Base-by-base conservation (phyloP, 352 stramenopile genomes). In the Pythium coloratum region DNA sequence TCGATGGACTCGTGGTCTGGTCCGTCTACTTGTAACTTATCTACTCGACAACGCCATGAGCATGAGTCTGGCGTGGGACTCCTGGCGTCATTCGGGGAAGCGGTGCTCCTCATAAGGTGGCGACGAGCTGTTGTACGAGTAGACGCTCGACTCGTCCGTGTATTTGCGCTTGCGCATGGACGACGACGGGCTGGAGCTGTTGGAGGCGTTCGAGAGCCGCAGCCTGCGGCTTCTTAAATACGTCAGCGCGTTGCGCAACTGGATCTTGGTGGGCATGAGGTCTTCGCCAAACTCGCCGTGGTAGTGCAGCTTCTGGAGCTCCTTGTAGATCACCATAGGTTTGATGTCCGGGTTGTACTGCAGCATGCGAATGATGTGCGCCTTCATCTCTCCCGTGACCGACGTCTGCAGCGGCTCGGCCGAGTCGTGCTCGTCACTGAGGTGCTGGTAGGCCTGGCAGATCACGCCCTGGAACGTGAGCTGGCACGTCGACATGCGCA, bases 191-290 rank as follows among this genome's bases (percentile, higher is more conserved):
- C 62, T 72, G 3, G 60, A 60, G 18, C 55, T 66, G 8, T 57
- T 72, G 6, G 64, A 73, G 6, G 62, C 51, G 34, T 77, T 55
- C 2, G 64, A 70, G 2, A 28, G 59, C 65, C 88, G 61, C 56
- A 90, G 72, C 64, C 90, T 90, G 42, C 84, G 82, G 63, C 73
- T 91, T 76, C 80, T 78, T 79, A 92, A 80, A 82, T 92, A 92
- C 38, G 84, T 92, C 46, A 92, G 72, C 20, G 84, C 84, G 61
- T 92, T 92, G 62, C 84, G 82, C 49, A 92, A 71, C 69, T 92
- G 84, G 59, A 91, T 92, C 67, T 92, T 92, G 49, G 82, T 92
- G 0, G 84, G 84, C 84, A 92, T 92, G 66, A 89, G 82, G 66
- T 90, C 82, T 42, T 76, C 70, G n/a, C 82, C 80, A 61, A 92